Conservation (phyloP, 441 rosid genomes). For the Melastoma candidum region DNA sequence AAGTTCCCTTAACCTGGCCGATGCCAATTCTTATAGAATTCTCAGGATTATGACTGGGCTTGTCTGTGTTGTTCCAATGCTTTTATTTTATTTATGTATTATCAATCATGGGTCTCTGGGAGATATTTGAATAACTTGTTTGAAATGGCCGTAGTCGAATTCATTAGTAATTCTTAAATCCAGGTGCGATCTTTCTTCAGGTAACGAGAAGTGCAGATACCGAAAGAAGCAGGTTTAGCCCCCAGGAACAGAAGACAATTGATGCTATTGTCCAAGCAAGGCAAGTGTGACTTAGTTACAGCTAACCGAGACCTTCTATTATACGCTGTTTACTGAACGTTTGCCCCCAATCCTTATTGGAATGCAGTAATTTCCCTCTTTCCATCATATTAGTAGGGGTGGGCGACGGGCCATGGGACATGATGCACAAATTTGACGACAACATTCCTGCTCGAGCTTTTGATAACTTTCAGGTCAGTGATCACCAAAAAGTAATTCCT, state of each 20-base stretch:
- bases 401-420: slow-evolving; percentile 99
- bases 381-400: slow-evolving; percentile 93
- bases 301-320: slow-evolving; percentile 3
- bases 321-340: slow-evolving; percentile 11
- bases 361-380: slow-evolving; percentile 73
- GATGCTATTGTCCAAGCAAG: slow-evolving; percentile 91
- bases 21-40: too few species aligned
- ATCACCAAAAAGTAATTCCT: background rate
- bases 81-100: too few species aligned
- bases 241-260: slow-evolving; percentile 79
- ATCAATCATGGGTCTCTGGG: background rate
- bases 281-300: slow-evolving; percentile 23
- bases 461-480: slow-evolving; percentile 74
- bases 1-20: too few species aligned
- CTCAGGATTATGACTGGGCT: too few species aligned
- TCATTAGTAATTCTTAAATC: background rate
- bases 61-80: too few species aligned
- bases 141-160: too few species aligned
- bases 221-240: slow-evolving; percentile 50
- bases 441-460: slow-evolving; percentile 84
- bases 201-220: slow-evolving; percentile 95
- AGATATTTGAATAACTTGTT: background rate
- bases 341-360: slow-evolving; percentile 7
- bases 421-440: slow-evolving; percentile 93
- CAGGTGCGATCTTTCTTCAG: slow-evolving; percentile 26